Evolutionary conservation across 202 grass and related monocot species (phyloP).

Genomic region (Carex arenaria): DNA sequence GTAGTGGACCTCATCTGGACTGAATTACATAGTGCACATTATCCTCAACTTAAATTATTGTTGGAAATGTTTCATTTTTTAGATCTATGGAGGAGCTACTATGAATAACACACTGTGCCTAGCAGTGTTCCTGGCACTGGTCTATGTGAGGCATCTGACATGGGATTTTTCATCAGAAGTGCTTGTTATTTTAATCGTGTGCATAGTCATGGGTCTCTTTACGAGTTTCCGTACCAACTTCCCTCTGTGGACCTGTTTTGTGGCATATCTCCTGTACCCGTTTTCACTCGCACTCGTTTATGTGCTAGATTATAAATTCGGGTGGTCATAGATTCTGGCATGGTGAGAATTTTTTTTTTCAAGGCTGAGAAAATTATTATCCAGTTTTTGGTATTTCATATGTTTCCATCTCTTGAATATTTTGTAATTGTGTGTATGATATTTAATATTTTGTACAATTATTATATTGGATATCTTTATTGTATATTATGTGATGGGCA

Average conservation of each 20-base stretch:
- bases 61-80: background rate
- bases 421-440: background rate
- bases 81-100: conserved; percentile 83
- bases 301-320: conserved; percentile 66
- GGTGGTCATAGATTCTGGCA: conserved; percentile 46
- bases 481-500: background rate
- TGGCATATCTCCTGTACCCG: conserved; percentile 50
- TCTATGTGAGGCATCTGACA: conserved; percentile 53
- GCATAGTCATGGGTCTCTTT: conserved; percentile 81
- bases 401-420: background rate
- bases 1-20: background rate
- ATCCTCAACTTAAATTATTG: conserved; percentile 6
- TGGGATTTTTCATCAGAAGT: conserved; percentile 90
- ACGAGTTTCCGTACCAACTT: conserved; percentile 69
- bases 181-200: conserved; percentile 70
- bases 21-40: background rate
- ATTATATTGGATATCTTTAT: background rate
- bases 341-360: background rate
- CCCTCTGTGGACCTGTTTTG: conserved; percentile 69
- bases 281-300: conserved; percentile 63
- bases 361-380: background rate
- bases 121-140: conserved; percentile 58
- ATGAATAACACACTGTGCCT: conserved; percentile 88
- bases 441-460: background rate
- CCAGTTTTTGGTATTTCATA: background rate